These are phyloP conservation scores for Entelexis sorbosivorans DNA, from an alignment of 1,139 yeast species.

Conservation along the genomic window DNA sequence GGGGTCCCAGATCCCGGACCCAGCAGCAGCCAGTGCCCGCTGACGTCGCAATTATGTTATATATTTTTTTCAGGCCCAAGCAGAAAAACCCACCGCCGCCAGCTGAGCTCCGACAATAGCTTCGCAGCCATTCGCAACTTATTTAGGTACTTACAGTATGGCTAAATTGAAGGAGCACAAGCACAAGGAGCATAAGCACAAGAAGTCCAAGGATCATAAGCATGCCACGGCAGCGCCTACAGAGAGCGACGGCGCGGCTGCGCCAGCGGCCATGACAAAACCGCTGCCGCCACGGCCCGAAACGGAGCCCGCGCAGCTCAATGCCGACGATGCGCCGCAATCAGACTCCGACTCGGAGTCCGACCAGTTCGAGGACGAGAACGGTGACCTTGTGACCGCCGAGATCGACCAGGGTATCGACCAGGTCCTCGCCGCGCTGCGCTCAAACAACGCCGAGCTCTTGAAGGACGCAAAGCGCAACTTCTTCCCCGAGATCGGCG, in stretches of 20 bases:
- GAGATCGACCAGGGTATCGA: constrained; percentile 74
- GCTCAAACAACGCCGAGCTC: constrained; percentile 45
- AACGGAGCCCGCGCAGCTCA: not conserved
- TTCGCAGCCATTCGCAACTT: not conserved
- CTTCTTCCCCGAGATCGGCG: constrained; percentile 57
- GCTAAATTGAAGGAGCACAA: not conserved
- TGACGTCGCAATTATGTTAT: not conserved
- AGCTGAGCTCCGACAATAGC: not conserved
- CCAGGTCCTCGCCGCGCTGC: constrained; percentile 59
- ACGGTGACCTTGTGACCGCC: constrained; percentile 75
- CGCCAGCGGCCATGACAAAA: not conserved
- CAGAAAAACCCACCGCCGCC: not conserved
- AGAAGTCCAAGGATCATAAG: not conserved
- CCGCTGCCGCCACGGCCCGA: constrained; percentile 4
- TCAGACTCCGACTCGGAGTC: constrained; percentile 3
- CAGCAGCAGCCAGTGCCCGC: not conserved
- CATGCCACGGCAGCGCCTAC: not conserved
- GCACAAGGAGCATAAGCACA: constrained; percentile 1
- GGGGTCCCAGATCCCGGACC: too few species aligned
- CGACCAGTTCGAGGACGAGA: constrained; percentile 81
- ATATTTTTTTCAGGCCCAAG: not conserved
- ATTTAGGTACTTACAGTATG: not conserved
- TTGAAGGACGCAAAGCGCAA: constrained; percentile 52
- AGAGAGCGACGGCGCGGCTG: not conserved
- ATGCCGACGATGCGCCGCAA: not conserved